Base-by-base conservation (phyloP, 1,284 basidiomycete species). In the Puccinia coronata region DNA sequence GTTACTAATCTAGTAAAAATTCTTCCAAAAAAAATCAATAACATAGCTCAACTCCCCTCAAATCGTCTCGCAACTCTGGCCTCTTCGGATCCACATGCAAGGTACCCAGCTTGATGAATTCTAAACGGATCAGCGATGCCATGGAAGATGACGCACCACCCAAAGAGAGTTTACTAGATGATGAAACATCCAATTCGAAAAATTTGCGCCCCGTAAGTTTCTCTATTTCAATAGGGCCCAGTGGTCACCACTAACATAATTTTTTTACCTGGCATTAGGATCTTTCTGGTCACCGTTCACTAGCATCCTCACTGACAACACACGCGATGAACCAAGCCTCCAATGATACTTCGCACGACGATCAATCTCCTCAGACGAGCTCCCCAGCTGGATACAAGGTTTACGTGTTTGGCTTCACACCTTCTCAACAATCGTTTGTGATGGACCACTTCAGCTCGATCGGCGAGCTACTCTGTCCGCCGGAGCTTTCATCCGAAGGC, bases 401-500 rank as follows among this genome's bases (percentile, higher is more conserved):
- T 47, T 41, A 70, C 59, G 65, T 79, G 8, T 79, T 79, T 47
- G 76, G 76, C 28, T 79, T 79, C 36, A 65, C 76, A 36, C 65
- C 63, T 31, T 57, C 76, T 25, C 76, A 79, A 41, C 63, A 70
- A 59, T 39, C 65, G n/a, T 79, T 79, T 47, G 76, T 79, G 12
- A 55, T 79, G 43, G 49, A 79, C 14, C 76, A 79, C 18, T 79
- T 79, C 51, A 79, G 49, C 28, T 69, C 76, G 31, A 79, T 79
- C 12, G 76, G 76, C 31, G 76, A 69, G 20, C 36, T 79, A 1
- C 41, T 79, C 34, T 55, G 65, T 41, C 51, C 76, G n/a, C 65
- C 63, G 20, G 76, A 79, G n/a, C 23, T 70, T 31, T 70, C 84
- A 36, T 61, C 70, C 1, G 82, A 82, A 49, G 85, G 85, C 23